Conservation (phyloP, 495 filamentous ascomycete species). For the Xylaria curta region DNA sequence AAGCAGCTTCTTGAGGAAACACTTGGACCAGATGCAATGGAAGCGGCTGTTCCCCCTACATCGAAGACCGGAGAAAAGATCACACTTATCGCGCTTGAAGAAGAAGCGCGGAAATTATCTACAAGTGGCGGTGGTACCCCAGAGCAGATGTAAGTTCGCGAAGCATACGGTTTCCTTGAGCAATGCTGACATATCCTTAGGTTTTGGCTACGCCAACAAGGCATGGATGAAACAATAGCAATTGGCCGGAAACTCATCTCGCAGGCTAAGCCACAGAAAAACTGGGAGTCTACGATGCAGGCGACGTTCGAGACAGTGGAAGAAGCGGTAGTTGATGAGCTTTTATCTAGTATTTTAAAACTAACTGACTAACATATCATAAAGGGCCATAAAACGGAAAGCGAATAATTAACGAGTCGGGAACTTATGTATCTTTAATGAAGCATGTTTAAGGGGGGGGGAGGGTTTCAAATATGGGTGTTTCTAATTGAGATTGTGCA, state of each 20-base stretch:
- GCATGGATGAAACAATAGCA: slow-evolving; percentile 47
- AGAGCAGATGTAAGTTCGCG: slow-evolving; percentile 56
- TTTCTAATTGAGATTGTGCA: not conserved
- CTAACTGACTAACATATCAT: not conserved
- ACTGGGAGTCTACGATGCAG: slow-evolving; percentile 22
- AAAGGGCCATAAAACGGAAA: slow-evolving; percentile 9
- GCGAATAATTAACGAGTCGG: not conserved
- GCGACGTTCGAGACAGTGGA: slow-evolving; percentile 18
- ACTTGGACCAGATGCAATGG: slow-evolving; percentile 53
- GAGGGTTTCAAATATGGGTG: not conserved
- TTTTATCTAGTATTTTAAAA: slow-evolving; percentile 11
- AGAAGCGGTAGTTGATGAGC: slow-evolving; percentile 20
- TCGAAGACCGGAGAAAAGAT: slow-evolving; percentile 55
- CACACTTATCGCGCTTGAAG: slow-evolving; percentile 56
- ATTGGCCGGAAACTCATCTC: slow-evolving; percentile 43
- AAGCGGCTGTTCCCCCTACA: slow-evolving; percentile 41
- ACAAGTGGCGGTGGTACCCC: slow-evolving; percentile 55
- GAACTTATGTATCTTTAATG: not conserved
- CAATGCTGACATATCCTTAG: slow-evolving; percentile 27
- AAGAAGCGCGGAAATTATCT: slow-evolving; percentile 70
- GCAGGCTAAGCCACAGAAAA: slow-evolving; percentile 26
- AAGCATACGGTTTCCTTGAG: not conserved
- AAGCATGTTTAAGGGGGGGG: not conserved
- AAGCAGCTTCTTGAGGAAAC: slow-evolving; percentile 74
- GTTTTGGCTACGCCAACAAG: slow-evolving; percentile 51